Base-by-base conservation (phyloP, 495 filamentous ascomycete species). In the Astrocystis sublimbata region DNA sequence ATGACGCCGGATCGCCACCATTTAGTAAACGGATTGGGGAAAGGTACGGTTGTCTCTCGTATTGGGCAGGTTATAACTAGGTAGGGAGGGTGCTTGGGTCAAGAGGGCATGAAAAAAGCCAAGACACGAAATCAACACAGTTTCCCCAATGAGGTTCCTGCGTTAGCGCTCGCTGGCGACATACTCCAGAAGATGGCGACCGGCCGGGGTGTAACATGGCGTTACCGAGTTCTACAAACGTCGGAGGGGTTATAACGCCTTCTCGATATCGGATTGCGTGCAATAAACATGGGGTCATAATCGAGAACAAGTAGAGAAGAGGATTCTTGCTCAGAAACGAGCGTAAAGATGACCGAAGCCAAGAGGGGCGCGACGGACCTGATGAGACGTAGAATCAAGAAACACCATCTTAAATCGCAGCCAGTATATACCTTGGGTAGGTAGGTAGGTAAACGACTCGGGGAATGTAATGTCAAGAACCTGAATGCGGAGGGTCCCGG, bases 201-300 rank as follows among this genome's bases (percentile, higher is more conserved):
- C 59, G 10, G 30, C 31, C 59, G 49, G 59, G 35, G 59, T 54
- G 40, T 54, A 46, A 61, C 49, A 45, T 61, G 28, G 31, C 47
- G 47, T 52, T 61, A 53, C 58, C 47, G n/a, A 52, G 23, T 45
- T 47, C n/a, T 51, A 51, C 45, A 60, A 23, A 60, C 42, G 58
- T 51, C 46, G 46, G 13, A n/a, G n/a, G 19, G 58, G 33, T 36
- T 50, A 60, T 60, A 42, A 51, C 58, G 46, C 26, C 58, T 51
- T 60, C 46, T 21, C 42, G 13, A 52, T 60, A 42, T 31, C 17
- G 35, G 5, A 60, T 60, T 51, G 24, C 43, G 46, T 42, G 26
- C 21, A 51, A 30, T 10, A 24, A 10, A 54, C 21, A 40, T 28
- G 52, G 13, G 10, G 10, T 26, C 45, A 45, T n/a, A 12, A 2